Conservation (phyloP, 2,329 filamentous ascomycete species). For the Colletotrichum abscissum region DNA sequence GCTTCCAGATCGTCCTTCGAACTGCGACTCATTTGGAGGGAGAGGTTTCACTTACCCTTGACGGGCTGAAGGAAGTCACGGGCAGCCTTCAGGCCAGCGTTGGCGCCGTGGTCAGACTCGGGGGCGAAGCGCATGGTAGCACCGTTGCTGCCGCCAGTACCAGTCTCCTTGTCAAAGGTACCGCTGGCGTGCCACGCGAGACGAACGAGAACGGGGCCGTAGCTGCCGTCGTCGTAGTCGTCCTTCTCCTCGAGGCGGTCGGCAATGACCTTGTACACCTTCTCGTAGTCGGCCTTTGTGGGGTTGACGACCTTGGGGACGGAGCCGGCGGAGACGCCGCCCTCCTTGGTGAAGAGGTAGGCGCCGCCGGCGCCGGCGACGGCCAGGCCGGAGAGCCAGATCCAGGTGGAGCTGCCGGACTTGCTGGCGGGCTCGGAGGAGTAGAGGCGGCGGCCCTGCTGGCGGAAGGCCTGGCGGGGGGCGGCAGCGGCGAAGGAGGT, state of each 20-base stretch:
- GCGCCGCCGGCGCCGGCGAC: constrained; percentile 71
- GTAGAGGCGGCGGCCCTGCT: constrained; percentile 82
- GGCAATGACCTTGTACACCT: constrained; percentile 92
- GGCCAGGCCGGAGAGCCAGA: constrained; percentile 70
- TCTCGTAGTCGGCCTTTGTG: constrained; percentile 90
- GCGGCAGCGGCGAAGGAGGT: constrained; percentile 68
- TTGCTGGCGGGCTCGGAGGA: constrained; percentile 71
- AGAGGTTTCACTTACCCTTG: constrained; percentile 69
- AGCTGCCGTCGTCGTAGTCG: constrained; percentile 96
- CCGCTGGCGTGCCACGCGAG: constrained; percentile 95
- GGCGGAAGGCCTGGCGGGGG: constrained; percentile 77
- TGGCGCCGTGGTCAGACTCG: constrained; percentile 91
- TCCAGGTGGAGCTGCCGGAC: constrained; percentile 58
- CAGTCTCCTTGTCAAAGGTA: constrained; percentile 89
- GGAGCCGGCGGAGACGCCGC: constrained; percentile 57
- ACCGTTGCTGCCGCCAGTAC: constrained; percentile 93
- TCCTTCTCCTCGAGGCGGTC: constrained; percentile 85
- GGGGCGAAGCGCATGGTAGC: constrained; percentile 96
- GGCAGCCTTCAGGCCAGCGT: constrained; percentile 87
- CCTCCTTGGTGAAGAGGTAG: constrained; percentile 73
- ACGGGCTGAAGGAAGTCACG: constrained; percentile 94
- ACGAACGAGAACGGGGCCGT: constrained; percentile 89
- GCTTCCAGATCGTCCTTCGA: too few relatives aligned
- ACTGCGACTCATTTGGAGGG: too few relatives aligned
- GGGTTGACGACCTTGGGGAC: constrained; percentile 70